Evolutionary conservation across 139 green algal genomes (phyloP).

Genomic region (Tetratostichococcus sp.): DNA sequence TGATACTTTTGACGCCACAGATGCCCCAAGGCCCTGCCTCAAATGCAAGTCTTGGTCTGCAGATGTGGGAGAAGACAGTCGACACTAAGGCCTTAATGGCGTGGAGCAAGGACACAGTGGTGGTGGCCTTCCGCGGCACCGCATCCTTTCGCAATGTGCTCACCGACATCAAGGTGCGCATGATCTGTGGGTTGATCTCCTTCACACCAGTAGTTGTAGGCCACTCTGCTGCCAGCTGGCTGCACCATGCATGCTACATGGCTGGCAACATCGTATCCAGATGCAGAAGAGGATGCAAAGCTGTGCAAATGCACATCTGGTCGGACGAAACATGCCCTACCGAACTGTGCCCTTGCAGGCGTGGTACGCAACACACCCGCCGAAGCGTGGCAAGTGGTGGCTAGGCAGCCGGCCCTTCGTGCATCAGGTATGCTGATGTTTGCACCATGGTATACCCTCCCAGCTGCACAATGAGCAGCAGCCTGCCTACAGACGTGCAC

Average conservation of each 20-base stretch:
- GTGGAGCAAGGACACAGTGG: constrained; percentile 1
- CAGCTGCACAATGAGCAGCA: no score
- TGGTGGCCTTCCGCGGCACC: constrained; percentile 16
- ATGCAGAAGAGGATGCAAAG: no score
- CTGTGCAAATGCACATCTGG: no score
- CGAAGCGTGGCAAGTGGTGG: constrained; percentile 7
- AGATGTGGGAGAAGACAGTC: neutral
- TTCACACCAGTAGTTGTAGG: no score
- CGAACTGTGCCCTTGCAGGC: constrained; percentile 4
- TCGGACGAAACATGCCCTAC: no score
- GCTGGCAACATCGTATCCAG: no score
- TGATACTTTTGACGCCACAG: no score
- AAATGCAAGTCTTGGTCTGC: neutral
- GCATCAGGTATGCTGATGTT: neutral
- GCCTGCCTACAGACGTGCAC: no score
- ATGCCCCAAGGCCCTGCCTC: neutral
- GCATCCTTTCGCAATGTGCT: constrained; percentile 3
- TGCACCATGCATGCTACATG: no score
- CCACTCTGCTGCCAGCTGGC: no score
- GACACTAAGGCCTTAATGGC: constrained; percentile 10
- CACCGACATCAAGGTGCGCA: neutral
- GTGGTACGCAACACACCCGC: constrained; percentile 15
- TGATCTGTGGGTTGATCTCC: neutral
- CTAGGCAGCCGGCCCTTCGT: constrained; percentile 1
- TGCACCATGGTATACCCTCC: no score